Conservation (phyloP, 106 monocot genomes). For the Agapanthus africanus region DNA sequence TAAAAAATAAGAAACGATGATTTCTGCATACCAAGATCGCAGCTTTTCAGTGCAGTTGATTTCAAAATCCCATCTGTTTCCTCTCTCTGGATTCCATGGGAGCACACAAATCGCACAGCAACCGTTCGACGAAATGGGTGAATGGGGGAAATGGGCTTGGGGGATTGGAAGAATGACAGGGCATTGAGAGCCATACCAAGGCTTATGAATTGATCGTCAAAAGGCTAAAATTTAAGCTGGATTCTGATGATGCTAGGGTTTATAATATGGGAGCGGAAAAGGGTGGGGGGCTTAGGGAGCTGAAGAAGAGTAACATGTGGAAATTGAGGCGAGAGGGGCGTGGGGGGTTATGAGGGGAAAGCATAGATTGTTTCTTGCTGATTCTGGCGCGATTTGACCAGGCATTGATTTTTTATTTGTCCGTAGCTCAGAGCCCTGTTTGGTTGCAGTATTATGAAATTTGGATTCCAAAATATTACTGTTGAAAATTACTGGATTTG, state of each 20-base stretch:
- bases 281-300: neutral
- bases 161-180: neutral
- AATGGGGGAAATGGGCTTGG: neutral
- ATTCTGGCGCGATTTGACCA: too few species aligned
- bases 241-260: neutral
- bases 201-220: neutral
- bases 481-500: too few species aligned
- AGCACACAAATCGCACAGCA: neutral
- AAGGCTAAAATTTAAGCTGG: neutral
- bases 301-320: neutral
- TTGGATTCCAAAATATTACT: too few species aligned
- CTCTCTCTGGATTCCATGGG: neutral
- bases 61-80: neutral
- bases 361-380: too few species aligned
- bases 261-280: neutral
- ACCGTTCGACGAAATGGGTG: constrained; percentile 9
- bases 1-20: too few species aligned
- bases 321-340: too few species aligned
- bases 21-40: neutral
- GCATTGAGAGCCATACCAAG: constrained; percentile 4
- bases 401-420: too few species aligned
- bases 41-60: neutral
- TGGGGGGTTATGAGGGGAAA: neutral
- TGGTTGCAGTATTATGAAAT: too few species aligned
- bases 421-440: too few species aligned